phyloP scores from a whole-genome alignment of 441 rosid genomes.

The Viola pubescens region DNA sequence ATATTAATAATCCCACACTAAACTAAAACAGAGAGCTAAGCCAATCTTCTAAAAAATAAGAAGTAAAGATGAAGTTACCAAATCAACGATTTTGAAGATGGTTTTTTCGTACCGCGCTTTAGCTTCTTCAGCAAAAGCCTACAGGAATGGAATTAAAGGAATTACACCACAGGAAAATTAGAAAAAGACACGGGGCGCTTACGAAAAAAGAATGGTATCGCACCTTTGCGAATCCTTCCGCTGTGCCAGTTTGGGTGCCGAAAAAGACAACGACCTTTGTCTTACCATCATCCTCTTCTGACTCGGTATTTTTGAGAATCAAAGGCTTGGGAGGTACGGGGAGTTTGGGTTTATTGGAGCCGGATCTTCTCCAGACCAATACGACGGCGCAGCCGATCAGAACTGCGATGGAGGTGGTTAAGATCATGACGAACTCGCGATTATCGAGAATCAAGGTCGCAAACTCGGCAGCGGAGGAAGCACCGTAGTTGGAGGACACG shows the following conservation, averaged over 20 bases:
- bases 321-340: constrained; percentile 49
- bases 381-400: constrained; percentile 75
- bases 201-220: neutral
- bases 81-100: constrained; percentile 62
- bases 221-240: constrained; percentile 99
- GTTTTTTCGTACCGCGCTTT: constrained; percentile 81
- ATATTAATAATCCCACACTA: neutral
- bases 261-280: constrained; percentile 71
- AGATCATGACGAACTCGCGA: constrained; percentile 57
- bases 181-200: neutral
- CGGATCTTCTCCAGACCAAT: constrained; percentile 65
- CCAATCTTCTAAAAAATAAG: neutral
- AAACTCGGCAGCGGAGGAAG: constrained; percentile 29
- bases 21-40: neutral
- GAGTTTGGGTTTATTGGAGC: constrained; percentile 23
- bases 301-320: constrained; percentile 40
- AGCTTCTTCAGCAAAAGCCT: constrained; percentile 94
- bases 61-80: constrained; percentile 36
- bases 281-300: constrained; percentile 61
- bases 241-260: constrained; percentile 97
- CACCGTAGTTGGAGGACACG: constrained; percentile 39
- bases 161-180: neutral
- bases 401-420: constrained; percentile 77
- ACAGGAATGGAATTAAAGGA: neutral
- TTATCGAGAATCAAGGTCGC: constrained; percentile 58